Percentiles rank a stretch among this genome's conserved stretches.
phyloP scores from a whole-genome alignment of 805 yeast species.

The Nakazawaea ambrosiae region DNA sequence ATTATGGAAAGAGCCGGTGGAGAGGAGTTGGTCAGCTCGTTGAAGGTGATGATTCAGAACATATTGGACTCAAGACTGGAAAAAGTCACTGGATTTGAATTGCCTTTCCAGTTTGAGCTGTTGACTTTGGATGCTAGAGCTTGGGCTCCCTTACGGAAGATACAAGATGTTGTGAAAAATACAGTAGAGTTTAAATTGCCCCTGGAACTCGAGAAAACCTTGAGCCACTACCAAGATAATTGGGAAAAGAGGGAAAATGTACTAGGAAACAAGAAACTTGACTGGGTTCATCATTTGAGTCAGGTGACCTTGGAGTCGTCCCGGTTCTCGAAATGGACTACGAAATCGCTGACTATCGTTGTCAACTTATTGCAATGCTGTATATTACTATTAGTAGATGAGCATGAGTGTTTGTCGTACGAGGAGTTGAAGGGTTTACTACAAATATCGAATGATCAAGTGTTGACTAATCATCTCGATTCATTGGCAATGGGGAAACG shows the following conservation, averaged over 20 bases:
- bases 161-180: constrained; percentile 2
- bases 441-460: constrained; percentile 19
- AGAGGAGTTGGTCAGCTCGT: neutral
- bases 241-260: constrained; percentile 11
- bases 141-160: constrained; percentile 26
- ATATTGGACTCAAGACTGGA: neutral
- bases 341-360: constrained; percentile 22
- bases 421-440: constrained; percentile 18
- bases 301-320: constrained; percentile 24
- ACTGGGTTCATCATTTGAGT: constrained; percentile 26
- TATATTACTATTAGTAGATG: constrained; percentile 27
- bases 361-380: constrained; percentile 32
- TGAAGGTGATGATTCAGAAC: constrained; percentile 5
- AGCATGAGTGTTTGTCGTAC: constrained; percentile 13
- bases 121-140: constrained; percentile 22
- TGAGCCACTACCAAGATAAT: constrained; percentile 21
- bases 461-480: constrained; percentile 21
- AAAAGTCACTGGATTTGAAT: neutral
- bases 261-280: constrained; percentile 20
- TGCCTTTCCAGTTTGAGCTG: constrained; percentile 1
- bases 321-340: constrained; percentile 19
- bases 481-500: constrained; percentile 27
- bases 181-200: constrained; percentile 20
- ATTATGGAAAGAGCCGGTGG: constrained; percentile 13
- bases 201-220: constrained; percentile 12